Base-by-base conservation (phyloP, 176 grass and related monocot genomes). In the Musa troglodytarum region DNA sequence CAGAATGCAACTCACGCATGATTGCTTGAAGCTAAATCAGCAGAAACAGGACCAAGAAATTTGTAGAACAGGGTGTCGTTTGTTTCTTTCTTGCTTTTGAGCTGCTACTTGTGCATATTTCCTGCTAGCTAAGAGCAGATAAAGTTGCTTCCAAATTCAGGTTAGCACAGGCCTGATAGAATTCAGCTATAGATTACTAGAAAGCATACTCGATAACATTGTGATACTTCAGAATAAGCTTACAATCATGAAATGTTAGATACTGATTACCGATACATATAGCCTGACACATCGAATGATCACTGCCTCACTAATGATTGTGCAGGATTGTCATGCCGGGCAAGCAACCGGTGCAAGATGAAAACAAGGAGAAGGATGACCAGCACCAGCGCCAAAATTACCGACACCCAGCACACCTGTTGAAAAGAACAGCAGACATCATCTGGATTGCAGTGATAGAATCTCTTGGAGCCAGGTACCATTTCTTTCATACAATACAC, bases 281-380 rank as follows among this genome's bases (percentile, higher is more conserved):
- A 10, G 6, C 57, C 17, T 7, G 16, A 20, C n/a, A 61, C 57
- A 7, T 15, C 1, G 16, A n/a, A 20, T n/a, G 16, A 61, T 17
- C n/a, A 20, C 21, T 61, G 57, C 34, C 3, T 43, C 34, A 43
- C 34, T 43, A 43, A 4, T 43, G 34, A 6, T 43, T 34, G 29
- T 34, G 5, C 29, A 0, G 29, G 29, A 34, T 34, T 43, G 34
- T 43, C 34, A 43, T 6, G 34, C 34, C 34, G 4, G 34, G 3
- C 34, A 43, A 43, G 34, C 4, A 68, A 72, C 53, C n/a, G 13
- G 50, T 52, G 49, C 4, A 72, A 11, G 13, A 72, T 54, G 50
- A 72, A 19, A 50, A 54, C 49, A 53, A 72, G 43, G 16, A 72
- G 70, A n/a, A 72, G 70, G 70, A 72, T 72, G 10, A 53, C 70